phyloP scores from a whole-genome alignment of 805 yeast genomes.

The Blastobotrys chiropterorum region DNA sequence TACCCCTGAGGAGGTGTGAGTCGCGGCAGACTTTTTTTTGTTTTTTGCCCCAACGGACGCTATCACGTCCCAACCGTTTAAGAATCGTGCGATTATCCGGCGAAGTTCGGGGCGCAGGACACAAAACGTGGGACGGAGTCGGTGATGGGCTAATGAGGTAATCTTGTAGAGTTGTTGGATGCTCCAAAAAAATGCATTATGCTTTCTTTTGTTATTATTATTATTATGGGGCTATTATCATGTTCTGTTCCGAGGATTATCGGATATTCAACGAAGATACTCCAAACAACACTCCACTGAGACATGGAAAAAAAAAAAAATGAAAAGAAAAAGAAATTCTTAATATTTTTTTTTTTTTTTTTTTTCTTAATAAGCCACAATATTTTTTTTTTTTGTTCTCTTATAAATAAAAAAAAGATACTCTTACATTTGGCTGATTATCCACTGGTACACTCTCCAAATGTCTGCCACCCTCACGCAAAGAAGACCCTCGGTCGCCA shows the following conservation, averaged over 20 bases:
- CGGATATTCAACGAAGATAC: background rate
- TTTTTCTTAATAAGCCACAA: background rate
- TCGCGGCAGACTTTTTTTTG: too few species aligned
- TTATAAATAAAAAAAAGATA: background rate
- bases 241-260: background rate
- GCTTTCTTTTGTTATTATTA: background rate
- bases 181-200: too few species aligned
- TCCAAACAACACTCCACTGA: conserved; percentile 1
- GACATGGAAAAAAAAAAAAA: background rate
- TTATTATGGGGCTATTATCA: background rate
- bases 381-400: background rate
- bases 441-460: background rate
- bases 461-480: conserved; percentile 16
- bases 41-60: too few species aligned
- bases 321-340: background rate
- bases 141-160: too few species aligned
- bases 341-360: conserved; percentile 2
- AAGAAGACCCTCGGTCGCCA: conserved; percentile 12
- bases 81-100: too few species aligned
- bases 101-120: too few species aligned
- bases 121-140: too few species aligned
- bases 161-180: background rate
- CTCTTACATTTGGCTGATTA: background rate
- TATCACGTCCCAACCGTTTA: too few species aligned
- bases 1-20: background rate